Percentiles rank a stretch among this genome's conserved stretches.
Evolutionary conservation across 768 basidiomycete species (phyloP).

Genomic region (Calocera cornea): DNA sequence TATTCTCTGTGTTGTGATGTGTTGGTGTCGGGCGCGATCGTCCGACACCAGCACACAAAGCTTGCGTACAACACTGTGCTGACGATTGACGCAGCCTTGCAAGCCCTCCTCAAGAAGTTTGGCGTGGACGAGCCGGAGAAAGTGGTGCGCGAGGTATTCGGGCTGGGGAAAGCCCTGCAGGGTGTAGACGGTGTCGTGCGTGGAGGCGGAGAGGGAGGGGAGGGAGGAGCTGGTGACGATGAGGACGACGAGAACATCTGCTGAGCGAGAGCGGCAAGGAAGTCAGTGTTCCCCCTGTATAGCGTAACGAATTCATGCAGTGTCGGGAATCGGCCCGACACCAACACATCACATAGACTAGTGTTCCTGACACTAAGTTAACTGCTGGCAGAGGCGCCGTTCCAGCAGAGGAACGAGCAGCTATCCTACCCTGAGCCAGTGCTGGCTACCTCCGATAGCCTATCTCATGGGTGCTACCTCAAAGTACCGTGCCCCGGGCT

Average conservation of each 20-base stretch:
- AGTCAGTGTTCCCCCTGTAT: not conserved
- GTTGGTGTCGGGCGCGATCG: not conserved
- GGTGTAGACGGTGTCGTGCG: not conserved
- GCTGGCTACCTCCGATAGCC: too few species aligned
- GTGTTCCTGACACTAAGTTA: too few species aligned
- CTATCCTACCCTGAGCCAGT: too few species aligned
- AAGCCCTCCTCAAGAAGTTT: not conserved
- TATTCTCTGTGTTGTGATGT: not conserved
- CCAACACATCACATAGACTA: too few species aligned
- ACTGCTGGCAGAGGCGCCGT: too few species aligned
- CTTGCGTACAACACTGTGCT: not conserved
- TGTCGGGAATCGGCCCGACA: not conserved
- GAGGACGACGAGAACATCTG: too few species aligned
- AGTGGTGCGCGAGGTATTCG: not conserved
- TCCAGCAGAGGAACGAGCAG: too few species aligned
- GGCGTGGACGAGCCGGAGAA: not conserved
- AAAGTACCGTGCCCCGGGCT: too few species aligned
- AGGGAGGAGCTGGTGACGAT: too few species aligned
- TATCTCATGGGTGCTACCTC: too few species aligned
- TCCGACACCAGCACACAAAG: not conserved
- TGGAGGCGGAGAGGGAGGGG: too few species aligned
- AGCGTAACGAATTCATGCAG: not conserved
- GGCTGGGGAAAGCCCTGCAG: not conserved
- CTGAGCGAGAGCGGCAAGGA: too few species aligned
- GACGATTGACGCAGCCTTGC: not conserved